phyloP scores from a whole-genome alignment of 192 early-diverging fungal genomes.

The Podila verticillata region DNA sequence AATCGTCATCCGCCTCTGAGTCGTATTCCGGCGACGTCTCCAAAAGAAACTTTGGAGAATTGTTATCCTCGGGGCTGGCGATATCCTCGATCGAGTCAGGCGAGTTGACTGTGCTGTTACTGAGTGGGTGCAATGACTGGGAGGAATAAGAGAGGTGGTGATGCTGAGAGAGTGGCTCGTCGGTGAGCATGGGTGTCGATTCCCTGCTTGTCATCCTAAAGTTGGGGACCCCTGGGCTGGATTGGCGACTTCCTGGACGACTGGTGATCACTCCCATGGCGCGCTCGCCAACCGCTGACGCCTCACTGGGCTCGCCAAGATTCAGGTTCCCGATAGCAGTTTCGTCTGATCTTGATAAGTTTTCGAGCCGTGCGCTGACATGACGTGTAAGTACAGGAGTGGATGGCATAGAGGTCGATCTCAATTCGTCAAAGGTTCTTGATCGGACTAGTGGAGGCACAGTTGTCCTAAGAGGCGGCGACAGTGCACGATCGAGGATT shows the following conservation, averaged over 20 bases:
- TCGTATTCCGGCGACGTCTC: neutral
- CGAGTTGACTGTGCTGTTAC: neutral
- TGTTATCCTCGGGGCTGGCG: neutral
- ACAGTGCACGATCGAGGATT: neutral
- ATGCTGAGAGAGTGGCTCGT: neutral
- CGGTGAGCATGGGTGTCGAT: neutral
- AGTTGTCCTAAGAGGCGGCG: conserved; percentile 1
- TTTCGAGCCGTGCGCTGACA: conserved; percentile 31
- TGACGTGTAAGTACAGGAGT: conserved; percentile 17
- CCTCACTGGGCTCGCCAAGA: conserved; percentile 18
- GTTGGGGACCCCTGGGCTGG: conserved; percentile 15
- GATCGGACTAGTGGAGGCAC: neutral
- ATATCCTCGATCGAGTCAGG: neutral
- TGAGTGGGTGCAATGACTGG: neutral
- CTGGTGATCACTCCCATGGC: conserved; percentile 47
- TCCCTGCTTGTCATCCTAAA: neutral
- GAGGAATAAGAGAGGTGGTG: neutral
- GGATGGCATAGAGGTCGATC: neutral
- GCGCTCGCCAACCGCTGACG: conserved; percentile 21
- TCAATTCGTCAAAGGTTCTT: neutral
- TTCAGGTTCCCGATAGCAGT: conserved; percentile 36
- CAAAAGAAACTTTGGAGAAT: neutral
- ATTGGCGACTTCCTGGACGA: conserved; percentile 25
- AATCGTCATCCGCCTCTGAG: conserved; percentile 10
- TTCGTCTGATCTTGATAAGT: conserved; percentile 40